Percentiles rank a stretch among this genome's conserved stretches.
Evolutionary conservation across 1,139 yeast genomes (phyloP).

Genomic region (Sugiyamaella paludigena): DNA sequence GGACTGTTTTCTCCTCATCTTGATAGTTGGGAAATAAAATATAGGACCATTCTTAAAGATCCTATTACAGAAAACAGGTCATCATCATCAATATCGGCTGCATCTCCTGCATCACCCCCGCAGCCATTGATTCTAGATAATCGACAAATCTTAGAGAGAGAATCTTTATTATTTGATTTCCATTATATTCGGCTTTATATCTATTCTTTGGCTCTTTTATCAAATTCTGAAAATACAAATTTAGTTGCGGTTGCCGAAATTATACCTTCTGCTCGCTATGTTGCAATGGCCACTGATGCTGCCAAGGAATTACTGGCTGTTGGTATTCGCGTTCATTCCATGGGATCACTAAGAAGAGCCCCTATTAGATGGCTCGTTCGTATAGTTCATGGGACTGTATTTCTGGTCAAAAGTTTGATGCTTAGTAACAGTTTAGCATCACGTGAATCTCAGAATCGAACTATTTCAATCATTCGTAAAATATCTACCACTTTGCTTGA

Average conservation of each 20-base stretch:
- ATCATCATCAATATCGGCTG: background rate
- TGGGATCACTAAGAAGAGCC: constrained; percentile 67
- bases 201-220: constrained; percentile 67
- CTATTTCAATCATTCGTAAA: constrained; percentile 61
- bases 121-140: constrained; percentile 38
- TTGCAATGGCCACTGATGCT: constrained; percentile 77
- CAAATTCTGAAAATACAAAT: constrained; percentile 18
- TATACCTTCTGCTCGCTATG: constrained; percentile 70
- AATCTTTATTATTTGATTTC: constrained; percentile 74
- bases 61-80: constrained; percentile 1
- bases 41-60: constrained; percentile 53
- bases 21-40: constrained; percentile 73
- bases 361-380: constrained; percentile 91
- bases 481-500: constrained; percentile 76
- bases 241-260: constrained; percentile 56
- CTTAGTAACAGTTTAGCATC: constrained; percentile 46
- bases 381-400: constrained; percentile 87
- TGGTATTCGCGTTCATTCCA: constrained; percentile 63
- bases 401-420: constrained; percentile 74
- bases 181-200: constrained; percentile 81
- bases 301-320: constrained; percentile 77
- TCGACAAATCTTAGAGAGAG: constrained; percentile 52
- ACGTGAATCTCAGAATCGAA: constrained; percentile 50
- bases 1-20: constrained; percentile 72
- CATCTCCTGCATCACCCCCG: constrained; percentile 18